Evolutionary conservation across 306 rosid genomes (phyloP).

Genomic region (Calophaca sinica): DNA sequence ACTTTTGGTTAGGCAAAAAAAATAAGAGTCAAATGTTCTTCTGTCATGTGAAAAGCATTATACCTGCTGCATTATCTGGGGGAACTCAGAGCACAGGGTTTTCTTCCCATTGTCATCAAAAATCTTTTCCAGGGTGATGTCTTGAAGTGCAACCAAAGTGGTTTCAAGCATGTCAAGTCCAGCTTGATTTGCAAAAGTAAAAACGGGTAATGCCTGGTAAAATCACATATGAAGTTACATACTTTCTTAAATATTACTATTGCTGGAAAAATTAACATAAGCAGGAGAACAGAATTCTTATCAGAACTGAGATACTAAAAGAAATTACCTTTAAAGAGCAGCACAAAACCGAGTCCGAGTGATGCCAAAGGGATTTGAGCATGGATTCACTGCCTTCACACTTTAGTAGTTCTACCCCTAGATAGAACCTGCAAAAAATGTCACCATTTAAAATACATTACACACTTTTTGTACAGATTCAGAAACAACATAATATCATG

Average conservation of each 20-base stretch:
- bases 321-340: constrained; percentile 82
- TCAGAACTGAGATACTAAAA: constrained; percentile 6
- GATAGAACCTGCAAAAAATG: constrained; percentile 74
- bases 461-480: too few species aligned
- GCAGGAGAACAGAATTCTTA: constrained; percentile 2
- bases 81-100: constrained; percentile 82
- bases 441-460: neutral
- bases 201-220: constrained; percentile 84
- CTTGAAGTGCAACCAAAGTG: constrained; percentile 94
- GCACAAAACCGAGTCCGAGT: constrained; percentile 89
- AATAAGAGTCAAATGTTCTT: too few species aligned
- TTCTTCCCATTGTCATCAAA: constrained; percentile 97
- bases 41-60: neutral
- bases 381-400: constrained; percentile 78
- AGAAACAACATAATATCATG: too few species aligned
- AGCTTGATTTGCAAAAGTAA: constrained; percentile 93
- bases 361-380: constrained; percentile 95
- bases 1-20: too few species aligned
- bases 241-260: constrained; percentile 27
- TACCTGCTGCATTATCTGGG: constrained; percentile 99
- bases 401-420: constrained; percentile 88
- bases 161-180: constrained; percentile 99
- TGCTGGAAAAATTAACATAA: neutral
- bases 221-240: constrained; percentile 36
- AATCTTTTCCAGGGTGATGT: constrained; percentile 85